Conservation (phyloP, 495 filamentous ascomycete genomes). For the Massariosphaeria phaeospora region DNA sequence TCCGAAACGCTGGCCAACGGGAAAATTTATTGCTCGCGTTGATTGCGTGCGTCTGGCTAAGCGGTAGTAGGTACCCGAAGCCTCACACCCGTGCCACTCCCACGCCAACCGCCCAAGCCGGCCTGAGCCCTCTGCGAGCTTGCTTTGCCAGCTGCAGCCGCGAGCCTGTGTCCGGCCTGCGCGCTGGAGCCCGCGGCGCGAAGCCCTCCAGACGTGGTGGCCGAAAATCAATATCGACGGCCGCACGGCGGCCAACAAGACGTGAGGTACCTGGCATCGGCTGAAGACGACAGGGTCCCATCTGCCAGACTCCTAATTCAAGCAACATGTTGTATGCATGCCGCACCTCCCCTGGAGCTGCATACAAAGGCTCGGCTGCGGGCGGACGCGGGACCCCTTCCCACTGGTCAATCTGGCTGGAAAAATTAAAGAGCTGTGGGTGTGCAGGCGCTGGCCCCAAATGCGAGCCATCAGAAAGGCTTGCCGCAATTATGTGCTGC, state of each 20-base stretch:
- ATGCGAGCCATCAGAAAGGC: neutral
- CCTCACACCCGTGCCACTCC: neutral
- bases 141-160: constrained; percentile 20
- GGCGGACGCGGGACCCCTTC: no score
- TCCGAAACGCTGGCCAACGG: constrained; percentile 28
- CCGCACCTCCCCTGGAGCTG: no score
- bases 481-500: neutral
- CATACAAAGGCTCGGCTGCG: no score
- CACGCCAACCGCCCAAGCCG: constrained; percentile 6
- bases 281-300: constrained; percentile 20
- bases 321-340: constrained; percentile 20
- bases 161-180: constrained; percentile 11
- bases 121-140: neutral
- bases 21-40: constrained; percentile 5
- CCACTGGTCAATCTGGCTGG: constrained; percentile 11
- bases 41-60: constrained; percentile 22
- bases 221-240: constrained; percentile 25
- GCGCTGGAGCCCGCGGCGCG: constrained; percentile 13
- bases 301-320: constrained; percentile 24
- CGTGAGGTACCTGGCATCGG: constrained; percentile 27
- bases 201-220: constrained; percentile 18
- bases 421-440: neutral
- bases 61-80: constrained; percentile 6
- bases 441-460: neutral
- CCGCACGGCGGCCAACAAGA: constrained; percentile 19